Evolutionary conservation across 305 asterid species (phyloP), one percentile per base, ranked within the genome.

Genomic region (Andrographis paniculata): DNA sequence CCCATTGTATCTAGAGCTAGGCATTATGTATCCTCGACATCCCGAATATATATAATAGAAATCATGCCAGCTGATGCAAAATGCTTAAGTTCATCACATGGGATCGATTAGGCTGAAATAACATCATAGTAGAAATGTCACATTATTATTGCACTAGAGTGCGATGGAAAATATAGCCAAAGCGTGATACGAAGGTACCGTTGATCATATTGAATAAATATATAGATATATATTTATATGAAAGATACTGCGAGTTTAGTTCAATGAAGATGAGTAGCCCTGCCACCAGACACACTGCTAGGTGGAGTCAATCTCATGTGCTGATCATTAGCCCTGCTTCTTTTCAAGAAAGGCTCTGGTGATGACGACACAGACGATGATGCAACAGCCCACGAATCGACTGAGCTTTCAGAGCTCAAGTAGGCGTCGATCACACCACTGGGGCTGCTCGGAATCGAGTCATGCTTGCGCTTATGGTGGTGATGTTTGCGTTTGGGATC

Each of bases 401-500:
- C 79, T 0, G 96, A 83, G 76, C 76, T 80, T 17, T 91, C 96
- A 1, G 84, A 77, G 79, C 85, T 75, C 46, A 83, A 83, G 66
- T 81, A 81, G 13, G 94, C 88, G 63, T 87, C 95, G 24, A 87
- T 62, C 0, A 84, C 84, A 11, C 94, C 96, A 42, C 74, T 77
- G 20, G 96, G 96, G 53, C 96, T 87, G 51, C 72, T 68, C 0
- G 94, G 93, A 2, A 64, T 43, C 13, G 73, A 64, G 30, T 50
- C 64, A 36, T 63, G 65, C 38, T 79, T 84, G 68, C 94, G 92
- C 64, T 87, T 87, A 33, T 11, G 40, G 67, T 47, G 60, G 36
- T 11, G 40, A 66, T 47, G 60, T 13, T 37, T 64, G 23, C 42
- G 41, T 50, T 71, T 50, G 17, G 48, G 48, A 50, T 53, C 71